Evolutionary conservation across 2,329 filamentous ascomycete species (phyloP).

Genomic region (Fusarium lateritium): DNA sequence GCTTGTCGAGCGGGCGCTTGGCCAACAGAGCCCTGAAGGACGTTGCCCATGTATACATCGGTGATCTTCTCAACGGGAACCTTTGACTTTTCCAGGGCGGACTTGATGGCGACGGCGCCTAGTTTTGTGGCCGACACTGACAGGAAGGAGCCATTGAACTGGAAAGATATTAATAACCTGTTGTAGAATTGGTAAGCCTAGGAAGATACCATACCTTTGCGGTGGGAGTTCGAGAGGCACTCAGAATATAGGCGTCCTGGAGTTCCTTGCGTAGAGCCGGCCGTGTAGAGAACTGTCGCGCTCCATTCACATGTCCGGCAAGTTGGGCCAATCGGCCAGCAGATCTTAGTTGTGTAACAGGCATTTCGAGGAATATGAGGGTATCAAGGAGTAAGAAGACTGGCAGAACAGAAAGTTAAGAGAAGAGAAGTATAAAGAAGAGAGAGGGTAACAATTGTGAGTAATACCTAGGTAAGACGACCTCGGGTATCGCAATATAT

Average conservation of each 20-base stretch:
- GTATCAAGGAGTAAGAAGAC: slow-evolving; percentile 21
- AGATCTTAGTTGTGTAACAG: slow-evolving; percentile 53
- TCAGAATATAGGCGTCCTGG: slow-evolving; percentile 93
- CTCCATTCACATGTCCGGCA: slow-evolving; percentile 58
- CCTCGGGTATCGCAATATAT: slow-evolving; percentile 42
- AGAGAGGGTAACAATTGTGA: slow-evolving; percentile 12
- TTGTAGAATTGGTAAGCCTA: background rate
- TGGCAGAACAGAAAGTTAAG: slow-evolving; percentile 13
- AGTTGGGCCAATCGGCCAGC: slow-evolving; percentile 55
- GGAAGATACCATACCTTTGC: slow-evolving; percentile 75
- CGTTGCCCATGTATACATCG: slow-evolving; percentile 98
- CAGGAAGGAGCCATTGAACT: slow-evolving; percentile 96
- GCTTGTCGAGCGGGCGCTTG: slow-evolving; percentile 96
- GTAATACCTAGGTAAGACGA: slow-evolving; percentile 21
- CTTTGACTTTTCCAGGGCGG: slow-evolving; percentile 87
- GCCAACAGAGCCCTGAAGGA: slow-evolving; percentile 85
- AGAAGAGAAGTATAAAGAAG: background rate
- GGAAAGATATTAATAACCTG: slow-evolving; percentile 9
- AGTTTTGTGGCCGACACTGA: slow-evolving; percentile 89
- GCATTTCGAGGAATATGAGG: slow-evolving; percentile 31
- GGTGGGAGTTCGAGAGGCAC: slow-evolving; percentile 89
- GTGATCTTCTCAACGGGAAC: slow-evolving; percentile 86
- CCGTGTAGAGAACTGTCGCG: slow-evolving; percentile 64
- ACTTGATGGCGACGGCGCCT: slow-evolving; percentile 91
- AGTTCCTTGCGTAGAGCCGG: slow-evolving; percentile 73